A percentile compares a stretch with the other conserved stretches of the same genome.
These are phyloP conservation scores for Psilocybe mexicana DNA, from an alignment of 1,284 basidiomycete genomes.

Conservation along the genomic window DNA sequence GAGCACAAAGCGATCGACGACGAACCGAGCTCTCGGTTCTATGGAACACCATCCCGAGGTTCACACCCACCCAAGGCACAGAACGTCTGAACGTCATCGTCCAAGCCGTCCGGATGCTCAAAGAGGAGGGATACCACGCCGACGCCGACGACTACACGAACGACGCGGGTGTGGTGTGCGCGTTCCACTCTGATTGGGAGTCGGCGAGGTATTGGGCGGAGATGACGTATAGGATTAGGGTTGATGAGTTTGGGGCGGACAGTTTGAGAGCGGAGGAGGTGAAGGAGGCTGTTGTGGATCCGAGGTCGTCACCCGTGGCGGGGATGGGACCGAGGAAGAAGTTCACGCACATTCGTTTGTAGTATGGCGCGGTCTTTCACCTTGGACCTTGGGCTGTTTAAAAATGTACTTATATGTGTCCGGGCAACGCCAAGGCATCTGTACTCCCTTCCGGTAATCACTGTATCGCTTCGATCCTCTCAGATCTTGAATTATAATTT, in stretches of 20 bases:
- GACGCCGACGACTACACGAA: conserved; percentile 9
- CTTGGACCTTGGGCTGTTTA: too few species aligned
- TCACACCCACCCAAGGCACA: not conserved
- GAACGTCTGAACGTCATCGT: conserved; percentile 1
- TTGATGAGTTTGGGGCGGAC: conserved; percentile 8
- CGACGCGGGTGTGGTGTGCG: conserved; percentile 6
- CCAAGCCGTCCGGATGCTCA: not conserved
- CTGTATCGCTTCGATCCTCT: too few species aligned
- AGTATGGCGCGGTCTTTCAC: too few species aligned
- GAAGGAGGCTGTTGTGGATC: not conserved
- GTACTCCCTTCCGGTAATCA: too few species aligned
- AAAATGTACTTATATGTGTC: too few species aligned
- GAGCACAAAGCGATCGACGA: conserved; percentile 1
- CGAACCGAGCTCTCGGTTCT: not conserved
- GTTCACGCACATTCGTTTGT: conserved; percentile 3
- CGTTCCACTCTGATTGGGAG: conserved; percentile 5
- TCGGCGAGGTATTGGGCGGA: conserved; percentile 6
- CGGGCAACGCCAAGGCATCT: too few species aligned
- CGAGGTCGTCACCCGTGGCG: not conserved
- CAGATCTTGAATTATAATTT: too few species aligned
- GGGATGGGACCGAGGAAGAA: not conserved
- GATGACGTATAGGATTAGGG: conserved; percentile 3
- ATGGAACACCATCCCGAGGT: conserved; percentile 2
- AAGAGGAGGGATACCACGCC: conserved; percentile 7
- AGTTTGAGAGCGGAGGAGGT: conserved; percentile 4